Evolutionary conservation across 345 rosid genomes (phyloP), one percentile per base, ranked within the genome.

Genomic region (Passiflora organensis): DNA sequence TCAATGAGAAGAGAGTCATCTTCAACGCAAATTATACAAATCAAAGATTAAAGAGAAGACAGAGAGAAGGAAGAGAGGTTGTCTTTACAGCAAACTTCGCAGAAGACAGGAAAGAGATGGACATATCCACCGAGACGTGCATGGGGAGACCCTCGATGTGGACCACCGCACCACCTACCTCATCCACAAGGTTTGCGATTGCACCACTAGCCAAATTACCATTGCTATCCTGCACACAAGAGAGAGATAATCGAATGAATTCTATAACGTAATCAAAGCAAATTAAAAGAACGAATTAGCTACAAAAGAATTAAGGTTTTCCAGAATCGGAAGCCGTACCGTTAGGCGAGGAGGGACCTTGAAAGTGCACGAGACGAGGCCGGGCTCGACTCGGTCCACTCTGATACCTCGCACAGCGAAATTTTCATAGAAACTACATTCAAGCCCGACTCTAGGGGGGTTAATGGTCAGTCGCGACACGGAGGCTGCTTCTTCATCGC

Each of bases 311-410:
- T 2, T 2, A 28, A 28, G 34, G 34, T n/a, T n/a, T n/a, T n/a
- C n/a, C n/a, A n/a, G n/a, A n/a, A n/a, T n/a, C n/a, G n/a, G n/a
- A n/a, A n/a, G n/a, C n/a, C n/a, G n/a, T 71, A 88, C 95, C 46
- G 85, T 76, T 70, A 93, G 83, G 67, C 95, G 97, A 68, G 80
- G 78, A 59, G 97, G 99, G 56, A 89, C 91, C 57, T 67, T 82
- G 81, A 89, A 83, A 58, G 82, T 54, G 63, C 96, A 86, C 54
- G 84, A 70, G 59, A 93, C 58, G 72, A 77, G 52, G 5, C 89
- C 89, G 11, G 91, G 80, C 42, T 83, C 85, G 41, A 83, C 83
- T 55, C 87, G 82, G 71, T 83, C 86, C 17, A 93, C 83, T 50
- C 79, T 77, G 71, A 93, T 83, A 45, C 97, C 97, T 41, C 83